Conservation (phyloP, 768 basidiomycete genomes). For the Lentinula boryana region DNA sequence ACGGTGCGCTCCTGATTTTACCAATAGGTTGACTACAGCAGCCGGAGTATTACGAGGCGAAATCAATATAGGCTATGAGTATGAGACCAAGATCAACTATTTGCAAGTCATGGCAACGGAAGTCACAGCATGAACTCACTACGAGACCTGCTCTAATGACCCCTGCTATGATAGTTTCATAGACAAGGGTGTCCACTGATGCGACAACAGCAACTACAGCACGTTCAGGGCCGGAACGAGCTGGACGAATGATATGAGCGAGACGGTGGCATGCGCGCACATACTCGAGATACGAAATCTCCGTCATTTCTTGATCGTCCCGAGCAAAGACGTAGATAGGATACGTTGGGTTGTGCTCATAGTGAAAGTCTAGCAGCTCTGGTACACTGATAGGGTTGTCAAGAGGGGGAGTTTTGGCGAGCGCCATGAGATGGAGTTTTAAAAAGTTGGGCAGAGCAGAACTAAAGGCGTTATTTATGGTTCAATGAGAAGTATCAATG, state of each 20-base stretch:
- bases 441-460: not conserved
- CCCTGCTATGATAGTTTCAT: conserved; percentile 35
- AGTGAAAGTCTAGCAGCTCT: conserved; percentile 29
- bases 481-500: not conserved
- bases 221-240: conserved; percentile 22
- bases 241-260: conserved; percentile 31
- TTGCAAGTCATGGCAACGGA: not conserved
- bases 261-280: conserved; percentile 36
- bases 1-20: conserved; percentile 29
- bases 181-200: conserved; percentile 28
- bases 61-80: conserved; percentile 30
- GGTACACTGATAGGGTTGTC: conserved; percentile 5
- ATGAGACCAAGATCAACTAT: not conserved
- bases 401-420: not conserved
- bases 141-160: conserved; percentile 28
- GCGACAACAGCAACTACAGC: conserved; percentile 31
- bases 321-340: conserved; percentile 26
- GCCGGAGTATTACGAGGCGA: conserved; percentile 31
- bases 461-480: not conserved
- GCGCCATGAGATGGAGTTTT: not conserved
- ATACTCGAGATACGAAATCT: conserved; percentile 38
- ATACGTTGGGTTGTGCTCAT: conserved; percentile 23
- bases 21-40: conserved; percentile 28
- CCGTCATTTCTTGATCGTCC: conserved; percentile 12
- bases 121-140: conserved; percentile 15